Base-by-base conservation (phyloP, 192 early-diverging fungal genomes). In the Allomyces arbusculus region DNA sequence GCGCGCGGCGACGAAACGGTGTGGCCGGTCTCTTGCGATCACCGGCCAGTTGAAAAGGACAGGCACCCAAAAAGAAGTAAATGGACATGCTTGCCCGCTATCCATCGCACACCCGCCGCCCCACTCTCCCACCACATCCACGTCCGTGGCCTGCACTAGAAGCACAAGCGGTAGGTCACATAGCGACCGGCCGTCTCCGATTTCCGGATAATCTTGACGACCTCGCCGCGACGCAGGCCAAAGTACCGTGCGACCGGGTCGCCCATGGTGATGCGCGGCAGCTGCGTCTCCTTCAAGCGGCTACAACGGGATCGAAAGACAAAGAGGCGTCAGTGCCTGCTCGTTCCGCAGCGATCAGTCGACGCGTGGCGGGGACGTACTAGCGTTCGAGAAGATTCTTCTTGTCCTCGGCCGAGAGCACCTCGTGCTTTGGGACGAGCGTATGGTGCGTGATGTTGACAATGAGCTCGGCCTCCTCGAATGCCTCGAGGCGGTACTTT, bases 181-280 rank as follows among this genome's bases (percentile, higher is more conserved):
- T 99, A 96, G 62, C 93, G 89, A 65, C 95, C 95, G 64, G 91
- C 92, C 20, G 95, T 99, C 77, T 99, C 95, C 70, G 85, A 88
- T 24, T 90, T 84, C 64, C 95, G 77, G 69, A 91, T 90, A 63
- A 99, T 99, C 76, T 91, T 91, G 28, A 96, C 92, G 14, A 99
- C 85, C 76, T 89, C 86, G 44, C 86, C 88, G 63, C 86, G 80
- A 45, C 83, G 81, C 76, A 99, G 78, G 10, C 95, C 95, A 69
- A 94, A 99, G 80, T 94, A 99, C 71, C 89, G 81, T 69, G 95
- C 94, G 23, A 99, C 84, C 0, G 95, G 92, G 69, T 99, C 95
- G 40, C 79, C 84, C 26, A 73, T 76, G 64, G 83, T 84, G 68
- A 99, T 94, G 16, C 95, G 78, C 7, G 95, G 95, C 61, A 99